A percentile compares a stretch with the other conserved stretches of the same genome.
Conservation (phyloP, 495 filamentous ascomycete genomes). For the Trichoderma orchidacearum region DNA sequence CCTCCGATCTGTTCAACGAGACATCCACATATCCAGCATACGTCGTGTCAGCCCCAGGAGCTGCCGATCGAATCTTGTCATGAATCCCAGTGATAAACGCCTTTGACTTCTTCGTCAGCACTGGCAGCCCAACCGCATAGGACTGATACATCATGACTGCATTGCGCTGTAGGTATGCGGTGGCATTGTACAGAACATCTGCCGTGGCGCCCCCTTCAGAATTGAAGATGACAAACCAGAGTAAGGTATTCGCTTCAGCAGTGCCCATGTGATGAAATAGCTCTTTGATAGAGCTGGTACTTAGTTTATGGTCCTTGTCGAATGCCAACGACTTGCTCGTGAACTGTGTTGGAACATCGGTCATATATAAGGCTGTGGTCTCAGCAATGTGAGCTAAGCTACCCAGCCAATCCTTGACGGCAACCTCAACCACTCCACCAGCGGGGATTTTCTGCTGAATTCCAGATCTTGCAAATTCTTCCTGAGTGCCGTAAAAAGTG, state of each 20-base stretch:
- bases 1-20: conserved; percentile 24
- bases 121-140: conserved; percentile 37
- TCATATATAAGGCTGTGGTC: conserved; percentile 27
- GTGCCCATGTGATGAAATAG: conserved; percentile 39
- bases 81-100: conserved; percentile 38
- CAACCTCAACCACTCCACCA: conserved; percentile 14
- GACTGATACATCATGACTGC: conserved; percentile 45
- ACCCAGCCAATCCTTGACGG: conserved; percentile 43
- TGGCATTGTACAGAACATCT: conserved; percentile 26
- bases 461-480: conserved; percentile 32
- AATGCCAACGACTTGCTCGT: conserved; percentile 42
- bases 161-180: conserved; percentile 45
- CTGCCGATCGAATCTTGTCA: conserved; percentile 13
- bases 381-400: conserved; percentile 35
- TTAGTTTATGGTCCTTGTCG: conserved; percentile 27
- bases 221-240: conserved; percentile 46
- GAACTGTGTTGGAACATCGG: conserved; percentile 33
- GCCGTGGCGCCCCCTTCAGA: conserved; percentile 40
- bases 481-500: conserved; percentile 37
- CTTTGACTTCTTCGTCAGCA: conserved; percentile 21
- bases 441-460: conserved; percentile 29
- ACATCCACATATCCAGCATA: conserved; percentile 70
- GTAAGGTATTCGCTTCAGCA: conserved; percentile 27
- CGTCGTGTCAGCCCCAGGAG: conserved; percentile 25
- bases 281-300: conserved; percentile 19